Base-by-base conservation (phyloP, 768 basidiomycete species). In the Termitomyces sp. region DNA sequence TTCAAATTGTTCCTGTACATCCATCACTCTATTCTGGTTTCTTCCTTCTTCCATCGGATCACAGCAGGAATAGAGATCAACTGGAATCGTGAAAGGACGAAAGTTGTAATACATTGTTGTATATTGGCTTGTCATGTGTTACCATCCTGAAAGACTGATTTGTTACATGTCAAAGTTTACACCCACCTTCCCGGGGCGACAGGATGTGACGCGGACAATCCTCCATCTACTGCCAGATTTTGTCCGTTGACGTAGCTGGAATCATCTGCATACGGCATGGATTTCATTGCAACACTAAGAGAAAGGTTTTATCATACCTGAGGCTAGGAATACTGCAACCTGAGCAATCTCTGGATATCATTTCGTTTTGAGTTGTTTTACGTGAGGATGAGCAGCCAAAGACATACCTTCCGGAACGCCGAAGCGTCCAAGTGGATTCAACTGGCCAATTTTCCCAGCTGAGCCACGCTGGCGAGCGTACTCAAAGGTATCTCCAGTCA, bases 221-320 rank as follows among this genome's bases (percentile, higher is more conserved):
- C 94, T 7, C 94, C 95, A 61, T 96, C 94, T 29, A 94, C 87
- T 0, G 87, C 86, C 29, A 92, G 78, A 62, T 85, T 88, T 64
- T 94, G 90, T 15, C 91, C 95, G 64, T 95, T 97, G 53, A 98
- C 84, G 68, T 94, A 95, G 70, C 91, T 94, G 1, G 91, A 86
- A 58, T 92, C 90, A 61, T 94, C 92, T 92, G 65, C 10, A 46
- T 11, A 23, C 1, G 20, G 33, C 3, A 3, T 42, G 7, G 53
- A 33, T 33, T 3, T 10, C 18, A 3, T 43, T 4, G 5, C 18
- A 46, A 9, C 16, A 40, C 29, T 20, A 52, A 53, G 36, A 20
- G 5, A 15, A 56, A 32, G 13, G 36, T 27, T 20, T 36, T 27
- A 32, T 62, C 78, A 66, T 63, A 91, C 93, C 93, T 41, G 90